Conservation (phyloP, 139 green algal species). For the Eudorina sp. region DNA sequence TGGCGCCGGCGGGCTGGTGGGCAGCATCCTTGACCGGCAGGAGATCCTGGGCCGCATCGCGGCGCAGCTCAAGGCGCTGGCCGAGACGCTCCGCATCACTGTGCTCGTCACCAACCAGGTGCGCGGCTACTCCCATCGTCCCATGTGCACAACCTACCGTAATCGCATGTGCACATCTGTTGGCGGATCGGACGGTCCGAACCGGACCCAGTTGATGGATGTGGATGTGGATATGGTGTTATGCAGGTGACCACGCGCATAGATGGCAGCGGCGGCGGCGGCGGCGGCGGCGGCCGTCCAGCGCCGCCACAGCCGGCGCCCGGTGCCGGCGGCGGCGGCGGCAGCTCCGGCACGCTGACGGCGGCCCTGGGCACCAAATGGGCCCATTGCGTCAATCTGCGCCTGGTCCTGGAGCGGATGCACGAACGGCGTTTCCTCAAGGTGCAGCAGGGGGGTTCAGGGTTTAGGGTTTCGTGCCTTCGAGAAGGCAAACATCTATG, state of each 20-base stretch:
- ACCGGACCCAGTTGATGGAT: too few relatives aligned
- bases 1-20: neutral
- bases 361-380: conserved; percentile 93
- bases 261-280: conserved; percentile 1
- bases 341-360: conserved; percentile 57
- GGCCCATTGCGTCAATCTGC: conserved; percentile 94
- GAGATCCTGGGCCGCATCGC: conserved; percentile 78
- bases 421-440: conserved; percentile 55
- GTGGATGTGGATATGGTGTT: neutral
- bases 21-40: conserved; percentile 61
- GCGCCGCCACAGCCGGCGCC: conserved; percentile 37
- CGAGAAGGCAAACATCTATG: too few relatives aligned
- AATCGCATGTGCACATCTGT: too few relatives aligned
- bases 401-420: conserved; percentile 80
- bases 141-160: too few relatives aligned
- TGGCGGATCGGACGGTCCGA: too few relatives aligned
- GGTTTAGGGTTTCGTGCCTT: too few relatives aligned
- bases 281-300: conserved; percentile 16
- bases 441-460: too few relatives aligned
- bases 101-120: conserved; percentile 69
- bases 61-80: conserved; percentile 79
- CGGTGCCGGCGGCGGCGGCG: neutral
- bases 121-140: too few relatives aligned
- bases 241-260: conserved; percentile 41
- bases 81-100: conserved; percentile 71